Percentiles rank a stretch among this genome's conserved stretches.
phyloP scores from a whole-genome alignment of 805 yeast genomes.

The Ascoidea asiatica region DNA sequence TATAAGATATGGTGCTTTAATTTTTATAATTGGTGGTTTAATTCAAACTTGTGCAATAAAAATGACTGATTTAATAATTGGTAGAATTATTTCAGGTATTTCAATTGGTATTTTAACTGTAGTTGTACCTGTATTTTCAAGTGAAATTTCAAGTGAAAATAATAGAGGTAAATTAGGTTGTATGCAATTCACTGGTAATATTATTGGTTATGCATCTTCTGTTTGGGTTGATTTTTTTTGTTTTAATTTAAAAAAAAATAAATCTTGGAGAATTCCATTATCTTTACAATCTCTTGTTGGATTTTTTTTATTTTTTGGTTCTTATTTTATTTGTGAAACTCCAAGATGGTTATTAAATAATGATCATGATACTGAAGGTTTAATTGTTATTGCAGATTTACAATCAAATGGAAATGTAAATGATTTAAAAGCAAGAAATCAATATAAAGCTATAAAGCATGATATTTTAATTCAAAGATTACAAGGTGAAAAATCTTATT shows the following conservation, averaged over 20 bases:
- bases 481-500: conserved; percentile 69
- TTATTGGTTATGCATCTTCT: conserved; percentile 66
- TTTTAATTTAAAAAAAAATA: conserved; percentile 44
- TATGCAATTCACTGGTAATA: conserved; percentile 79
- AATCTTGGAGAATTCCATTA: conserved; percentile 72
- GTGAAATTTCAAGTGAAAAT: conserved; percentile 80
- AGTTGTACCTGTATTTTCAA: conserved; percentile 78
- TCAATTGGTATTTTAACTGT: conserved; percentile 80
- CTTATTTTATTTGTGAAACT: conserved; percentile 70
- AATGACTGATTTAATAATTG: conserved; percentile 48
- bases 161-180: conserved; percentile 78
- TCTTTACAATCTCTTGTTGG: conserved; percentile 71
- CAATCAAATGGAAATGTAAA: conserved; percentile 69
- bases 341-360: conserved; percentile 85
- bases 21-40: conserved; percentile 69
- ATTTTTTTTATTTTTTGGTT: conserved; percentile 50
- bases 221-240: conserved; percentile 82
- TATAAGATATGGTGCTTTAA: conserved; percentile 63
- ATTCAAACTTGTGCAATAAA: conserved; percentile 51
- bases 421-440: conserved; percentile 53
- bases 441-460: conserved; percentile 73
- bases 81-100: conserved; percentile 69
- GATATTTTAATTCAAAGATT: conserved; percentile 59
- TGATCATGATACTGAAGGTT: conserved; percentile 70
- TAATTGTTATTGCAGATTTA: conserved; percentile 72